These are phyloP conservation scores for Prunus persica DNA, from an alignment of 306 rosid genomes.

Conservation along the genomic window Prunus_persica_NCBIv2 NC_034009.1:7573501-7574000, in stretches of 20 bases:
- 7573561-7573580: background rate
- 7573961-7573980: background rate
- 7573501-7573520: background rate
- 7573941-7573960: background rate
- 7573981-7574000: background rate
- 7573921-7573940: constrained; percentile 1
- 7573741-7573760: constrained; percentile 22
- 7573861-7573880: background rate
- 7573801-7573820: background rate
- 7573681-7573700: constrained; percentile 26
- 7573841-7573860: background rate
- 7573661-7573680: constrained; percentile 15
- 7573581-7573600: background rate
- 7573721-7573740: constrained; percentile 18
- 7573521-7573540: background rate
- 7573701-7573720: constrained; percentile 26
- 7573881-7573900: constrained; percentile 5
- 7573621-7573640: constrained; percentile 10
- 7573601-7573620: too few relatives aligned
- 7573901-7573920: constrained; percentile 12
- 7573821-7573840: background rate
- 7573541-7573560: background rate
- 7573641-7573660: constrained; percentile 11
- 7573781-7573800: background rate
- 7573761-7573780: background rate